These are phyloP conservation scores for Chlorencoelia australis DNA, from an alignment of 2,329 filamentous ascomycete species.

Conservation along the genomic window DNA sequence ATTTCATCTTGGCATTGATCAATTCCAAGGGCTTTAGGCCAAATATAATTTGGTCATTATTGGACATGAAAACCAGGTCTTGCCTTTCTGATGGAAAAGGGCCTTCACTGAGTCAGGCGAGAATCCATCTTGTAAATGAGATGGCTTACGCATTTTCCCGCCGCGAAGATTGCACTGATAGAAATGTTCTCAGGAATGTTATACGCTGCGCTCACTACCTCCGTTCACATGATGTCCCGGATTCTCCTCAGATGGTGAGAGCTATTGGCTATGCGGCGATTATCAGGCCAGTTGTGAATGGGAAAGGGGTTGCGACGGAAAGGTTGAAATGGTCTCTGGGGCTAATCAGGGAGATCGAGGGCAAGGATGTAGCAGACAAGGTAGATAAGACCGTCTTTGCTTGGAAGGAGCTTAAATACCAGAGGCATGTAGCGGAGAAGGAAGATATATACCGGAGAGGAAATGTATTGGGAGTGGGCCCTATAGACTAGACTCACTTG, in stretches of 20 bases:
- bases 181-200: conserved; percentile 21
- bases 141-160: conserved; percentile 23
- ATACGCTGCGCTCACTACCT: conserved; percentile 20
- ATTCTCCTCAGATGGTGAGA: conserved; percentile 15
- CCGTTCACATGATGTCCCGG: conserved; percentile 12
- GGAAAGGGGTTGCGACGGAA: conserved; percentile 12
- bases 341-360: conserved; percentile 17
- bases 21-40: conserved; percentile 5
- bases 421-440: not conserved
- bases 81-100: no score
- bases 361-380: conserved; percentile 16
- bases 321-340: conserved; percentile 18
- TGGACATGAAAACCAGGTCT: no score
- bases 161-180: conserved; percentile 5
- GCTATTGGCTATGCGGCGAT: conserved; percentile 17
- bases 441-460: conserved; percentile 1
- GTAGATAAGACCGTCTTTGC: conserved; percentile 12
- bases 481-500: conserved; percentile 8
- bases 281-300: conserved; percentile 13
- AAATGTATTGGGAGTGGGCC: conserved; percentile 11
- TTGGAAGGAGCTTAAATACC: conserved; percentile 8
- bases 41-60: conserved; percentile 14
- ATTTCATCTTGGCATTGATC: conserved; percentile 17
- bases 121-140: conserved; percentile 14
- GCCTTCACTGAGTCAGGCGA: no score